Conservation (phyloP, 1,139 yeast genomes). For the Geotrichum candidum region DNA sequence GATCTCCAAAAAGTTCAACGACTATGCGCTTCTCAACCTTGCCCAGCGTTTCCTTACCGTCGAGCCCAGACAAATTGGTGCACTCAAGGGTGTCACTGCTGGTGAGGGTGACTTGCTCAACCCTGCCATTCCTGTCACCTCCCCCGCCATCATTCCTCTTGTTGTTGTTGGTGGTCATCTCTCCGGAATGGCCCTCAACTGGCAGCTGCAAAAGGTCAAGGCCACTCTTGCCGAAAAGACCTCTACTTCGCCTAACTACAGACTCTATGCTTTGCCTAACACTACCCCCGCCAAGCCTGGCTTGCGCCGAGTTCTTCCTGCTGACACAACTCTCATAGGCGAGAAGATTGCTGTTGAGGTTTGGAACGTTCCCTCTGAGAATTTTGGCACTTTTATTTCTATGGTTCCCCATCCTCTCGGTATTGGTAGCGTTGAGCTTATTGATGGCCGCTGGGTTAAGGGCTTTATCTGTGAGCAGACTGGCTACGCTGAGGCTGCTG, state of each 20-base stretch:
- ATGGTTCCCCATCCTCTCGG: slow-evolving; percentile 95
- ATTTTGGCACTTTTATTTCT: slow-evolving; percentile 72
- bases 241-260: slow-evolving; percentile 65
- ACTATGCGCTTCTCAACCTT: slow-evolving; percentile 77
- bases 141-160: slow-evolving; percentile 46
- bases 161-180: slow-evolving; percentile 98
- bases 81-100: slow-evolving; percentile 28
- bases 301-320: slow-evolving; percentile 53
- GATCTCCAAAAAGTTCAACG: slow-evolving; percentile 74
- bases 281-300: slow-evolving; percentile 86
- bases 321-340: slow-evolving; percentile 43
- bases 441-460: slow-evolving; percentile 74
- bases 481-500: slow-evolving; percentile 63
- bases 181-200: slow-evolving; percentile 79
- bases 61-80: slow-evolving; percentile 45
- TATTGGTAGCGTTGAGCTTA: slow-evolving; percentile 83
- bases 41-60: slow-evolving; percentile 64
- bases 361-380: slow-evolving; percentile 71
- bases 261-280: slow-evolving; percentile 75
- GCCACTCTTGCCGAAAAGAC: slow-evolving; percentile 68
- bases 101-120: slow-evolving; percentile 40
- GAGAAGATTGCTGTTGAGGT: slow-evolving; percentile 65
- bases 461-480: slow-evolving; percentile 90
- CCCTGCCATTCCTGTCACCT: slow-evolving; percentile 36
- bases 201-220: slow-evolving; percentile 84